A percentile compares a stretch with the other conserved stretches of the same genome.
Evolutionary conservation across 495 filamentous ascomycete species (phyloP).

Genomic region (Astrothelium subdiscretum): DNA sequence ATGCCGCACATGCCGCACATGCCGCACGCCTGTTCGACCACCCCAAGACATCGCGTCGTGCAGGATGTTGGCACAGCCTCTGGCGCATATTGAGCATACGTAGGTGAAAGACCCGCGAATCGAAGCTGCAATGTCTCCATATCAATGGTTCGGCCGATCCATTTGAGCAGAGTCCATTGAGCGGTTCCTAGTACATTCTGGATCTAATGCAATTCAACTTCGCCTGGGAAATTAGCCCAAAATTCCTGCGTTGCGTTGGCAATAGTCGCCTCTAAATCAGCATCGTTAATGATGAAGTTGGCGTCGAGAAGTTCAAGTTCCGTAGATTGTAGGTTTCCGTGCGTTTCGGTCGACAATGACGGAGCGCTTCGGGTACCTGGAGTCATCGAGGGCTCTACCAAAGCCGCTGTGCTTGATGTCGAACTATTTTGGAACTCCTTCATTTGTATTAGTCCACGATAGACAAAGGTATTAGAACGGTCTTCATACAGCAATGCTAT

Average conservation of each 20-base stretch:
- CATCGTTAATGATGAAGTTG: constrained; percentile 15
- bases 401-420: not conserved
- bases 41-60: not conserved
- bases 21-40: not conserved
- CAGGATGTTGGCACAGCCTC: not conserved
- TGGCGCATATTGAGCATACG: not conserved
- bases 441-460: not conserved
- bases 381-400: not conserved
- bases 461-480: not conserved
- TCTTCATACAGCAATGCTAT: constrained; percentile 2
- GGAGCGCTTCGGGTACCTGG: not conserved
- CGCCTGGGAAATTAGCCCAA: constrained; percentile 20
- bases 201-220: constrained; percentile 12
- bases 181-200: not conserved
- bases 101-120: not conserved
- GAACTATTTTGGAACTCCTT: not conserved
- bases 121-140: not conserved
- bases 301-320: constrained; percentile 17
- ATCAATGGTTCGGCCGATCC: not conserved
- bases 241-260: constrained; percentile 21
- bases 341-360: constrained; percentile 6
- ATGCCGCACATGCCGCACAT: not conserved
- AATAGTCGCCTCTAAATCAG: no score
- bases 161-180: not conserved
- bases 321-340: constrained; percentile 9